Base-by-base conservation (phyloP, 202 grass and related monocot genomes). In the Panicum hallii region DNA sequence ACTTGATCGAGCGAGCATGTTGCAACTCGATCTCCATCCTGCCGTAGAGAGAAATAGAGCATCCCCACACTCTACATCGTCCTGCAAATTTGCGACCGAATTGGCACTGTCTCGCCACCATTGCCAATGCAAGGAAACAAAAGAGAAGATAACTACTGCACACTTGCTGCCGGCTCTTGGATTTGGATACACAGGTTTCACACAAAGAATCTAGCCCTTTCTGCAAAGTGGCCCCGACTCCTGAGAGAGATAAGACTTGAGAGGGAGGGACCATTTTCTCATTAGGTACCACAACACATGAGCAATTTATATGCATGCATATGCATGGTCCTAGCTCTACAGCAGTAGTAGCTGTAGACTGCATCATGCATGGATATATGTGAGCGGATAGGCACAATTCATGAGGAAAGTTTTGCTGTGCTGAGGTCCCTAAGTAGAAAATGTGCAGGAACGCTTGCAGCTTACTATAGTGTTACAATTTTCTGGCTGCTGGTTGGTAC, bases 311-410 rank as follows among this genome's bases (percentile, higher is more conserved):
- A 38, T 38, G 16, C 12, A 83, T 90, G 88, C 40, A 42, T 47
- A 38, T 38, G 16, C 12, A 83, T 90, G 88, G 88, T 75, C 84
- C 88, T 74, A 65, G n/a, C 73, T 65, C 66, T 11, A 57, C 12
- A 5, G 30, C 11, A 3, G 46, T 22, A 82, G n/a, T 30, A 60
- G 56, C 75, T 74, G 81, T 79, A 74, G 54, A 77, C 20, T 77
- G 75, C 49, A 32, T 86, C 32, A 73, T 26, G 26, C 66, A 67
- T 72, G 64, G 61, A 78, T 19, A 52, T 72, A 17, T 52, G 46
- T 65, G 83, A 75, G 70, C 41, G 49, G 72, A 79, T 87, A 47
- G 79, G 79, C 67, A 83, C 79, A 74, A 53, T 83, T 83, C 84
- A 79, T 79, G 74, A 53, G 22, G 6, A 83, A 68, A 26, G 45